phyloP scores from a whole-genome alignment of 495 filamentous ascomycete species.

The Neurospora tetraspora region DNA sequence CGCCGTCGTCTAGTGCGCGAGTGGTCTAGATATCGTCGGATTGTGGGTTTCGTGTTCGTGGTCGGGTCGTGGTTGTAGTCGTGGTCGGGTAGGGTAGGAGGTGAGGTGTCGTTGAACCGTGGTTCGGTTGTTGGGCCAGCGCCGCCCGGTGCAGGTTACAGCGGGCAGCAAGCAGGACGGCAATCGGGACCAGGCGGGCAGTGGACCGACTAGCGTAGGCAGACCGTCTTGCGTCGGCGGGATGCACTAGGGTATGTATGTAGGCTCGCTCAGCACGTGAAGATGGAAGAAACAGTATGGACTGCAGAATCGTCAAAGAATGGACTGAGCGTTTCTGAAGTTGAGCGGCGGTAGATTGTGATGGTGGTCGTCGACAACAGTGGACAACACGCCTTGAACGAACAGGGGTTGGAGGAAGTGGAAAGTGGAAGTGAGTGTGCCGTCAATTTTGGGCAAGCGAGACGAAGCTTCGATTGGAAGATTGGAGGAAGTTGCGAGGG shows the following conservation, averaged over 20 bases:
- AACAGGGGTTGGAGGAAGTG: not conserved
- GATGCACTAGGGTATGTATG: not conserved
- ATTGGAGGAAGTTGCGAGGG: not conserved
- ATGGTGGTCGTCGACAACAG: not conserved
- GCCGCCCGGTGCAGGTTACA: not conserved
- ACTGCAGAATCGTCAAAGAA: not conserved
- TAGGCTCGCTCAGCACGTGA: not conserved
- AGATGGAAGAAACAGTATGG: not conserved
- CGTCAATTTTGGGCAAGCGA: not conserved
- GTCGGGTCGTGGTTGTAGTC: not conserved
- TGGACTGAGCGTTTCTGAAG: not conserved
- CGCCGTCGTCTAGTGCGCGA: not conserved
- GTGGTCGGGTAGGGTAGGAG: not conserved
- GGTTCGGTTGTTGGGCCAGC: not conserved
- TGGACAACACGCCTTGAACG: not conserved
- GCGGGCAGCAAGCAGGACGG: not conserved
- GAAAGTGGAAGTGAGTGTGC: not conserved
- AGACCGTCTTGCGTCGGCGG: not conserved
- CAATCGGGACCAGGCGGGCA: not conserved
- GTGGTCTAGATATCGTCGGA: not conserved
- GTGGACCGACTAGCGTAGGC: not conserved
- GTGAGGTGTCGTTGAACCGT: not conserved
- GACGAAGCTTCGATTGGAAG: not conserved
- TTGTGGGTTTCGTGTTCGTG: not conserved
- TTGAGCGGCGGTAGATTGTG: not conserved